Percentiles rank a stretch among this genome's conserved stretches.
Evolutionary conservation across 1,284 basidiomycete genomes (phyloP).

Genomic region (Apiotrichum porosum): DNA sequence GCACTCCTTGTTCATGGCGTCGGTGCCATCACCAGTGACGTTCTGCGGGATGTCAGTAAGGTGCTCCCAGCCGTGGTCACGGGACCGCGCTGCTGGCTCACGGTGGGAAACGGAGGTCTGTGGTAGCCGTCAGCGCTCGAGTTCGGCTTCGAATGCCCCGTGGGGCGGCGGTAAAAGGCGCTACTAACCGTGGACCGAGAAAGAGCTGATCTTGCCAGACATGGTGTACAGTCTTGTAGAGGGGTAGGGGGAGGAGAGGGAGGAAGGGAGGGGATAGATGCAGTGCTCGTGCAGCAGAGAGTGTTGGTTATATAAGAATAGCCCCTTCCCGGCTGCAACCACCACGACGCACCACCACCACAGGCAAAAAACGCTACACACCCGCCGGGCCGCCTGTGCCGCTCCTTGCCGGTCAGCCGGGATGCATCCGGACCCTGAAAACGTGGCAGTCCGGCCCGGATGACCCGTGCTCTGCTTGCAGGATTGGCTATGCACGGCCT

Average conservation of each 20-base stretch:
- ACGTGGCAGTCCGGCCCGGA: too few relatives aligned
- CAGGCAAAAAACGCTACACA: neutral
- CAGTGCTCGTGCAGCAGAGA: too few relatives aligned
- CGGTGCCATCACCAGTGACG: slow-evolving; percentile 78
- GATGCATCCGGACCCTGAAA: too few relatives aligned
- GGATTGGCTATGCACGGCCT: too few relatives aligned
- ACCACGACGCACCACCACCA: too few relatives aligned
- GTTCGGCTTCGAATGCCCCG: too few relatives aligned
- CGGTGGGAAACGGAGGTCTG: slow-evolving; percentile 81
- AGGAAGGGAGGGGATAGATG: too few relatives aligned
- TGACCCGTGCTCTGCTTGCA: too few relatives aligned
- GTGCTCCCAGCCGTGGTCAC: neutral
- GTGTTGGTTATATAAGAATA: too few relatives aligned
- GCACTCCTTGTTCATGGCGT: slow-evolving; percentile 89
- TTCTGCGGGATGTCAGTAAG: slow-evolving; percentile 30
- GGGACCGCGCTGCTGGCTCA: slow-evolving; percentile 31
- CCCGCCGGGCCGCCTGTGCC: neutral
- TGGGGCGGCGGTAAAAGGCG: too few relatives aligned
- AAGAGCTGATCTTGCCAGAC: slow-evolving; percentile 42
- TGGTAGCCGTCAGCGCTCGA: neutral
- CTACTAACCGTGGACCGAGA: slow-evolving; percentile 47
- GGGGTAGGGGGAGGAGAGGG: neutral
- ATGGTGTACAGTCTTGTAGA: slow-evolving; percentile 13
- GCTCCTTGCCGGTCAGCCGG: too few relatives aligned
- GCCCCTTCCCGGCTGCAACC: too few relatives aligned